Evolutionary conservation across 179 eudicot genomes (phyloP).

Genomic region (Silene noctiflora): DNA sequence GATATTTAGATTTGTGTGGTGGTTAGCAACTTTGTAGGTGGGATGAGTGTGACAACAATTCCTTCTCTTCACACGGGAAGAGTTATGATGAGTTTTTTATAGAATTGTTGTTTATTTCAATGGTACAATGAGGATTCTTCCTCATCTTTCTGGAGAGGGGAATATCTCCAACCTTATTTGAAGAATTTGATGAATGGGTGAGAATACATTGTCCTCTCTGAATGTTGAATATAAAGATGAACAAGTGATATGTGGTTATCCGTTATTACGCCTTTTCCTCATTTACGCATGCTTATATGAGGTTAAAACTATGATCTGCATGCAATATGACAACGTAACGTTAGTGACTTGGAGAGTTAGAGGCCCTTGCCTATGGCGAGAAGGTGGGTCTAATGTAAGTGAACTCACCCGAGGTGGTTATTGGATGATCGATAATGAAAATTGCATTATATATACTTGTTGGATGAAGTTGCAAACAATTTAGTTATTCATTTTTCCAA

Average conservation of each 20-base stretch:
- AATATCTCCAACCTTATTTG: neutral
- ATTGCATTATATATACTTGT: neutral
- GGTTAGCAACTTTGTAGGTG: neutral
- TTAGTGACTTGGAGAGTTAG: neutral
- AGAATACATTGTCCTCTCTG: neutral
- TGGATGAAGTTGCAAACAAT: neutral
- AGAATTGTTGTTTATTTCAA: no score
- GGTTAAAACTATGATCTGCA: neutral
- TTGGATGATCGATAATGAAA: neutral
- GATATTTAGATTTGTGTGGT: neutral
- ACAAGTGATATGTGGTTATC: neutral
- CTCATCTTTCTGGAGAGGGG: neutral
- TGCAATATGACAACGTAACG: neutral
- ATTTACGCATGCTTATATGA: no score
- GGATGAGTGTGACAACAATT: neutral
- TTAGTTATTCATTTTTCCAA: neutral
- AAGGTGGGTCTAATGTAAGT: neutral
- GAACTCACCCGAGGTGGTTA: no score
- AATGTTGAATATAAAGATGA: neutral
- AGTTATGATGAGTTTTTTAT: neutral
- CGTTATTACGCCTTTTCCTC: no score
- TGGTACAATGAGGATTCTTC: neutral
- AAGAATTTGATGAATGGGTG: neutral
- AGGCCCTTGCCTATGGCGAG: neutral
- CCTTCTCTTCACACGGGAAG: neutral